Base-by-base conservation (phyloP, 306 rosid genomes). In the Lotus japonicus region DNA sequence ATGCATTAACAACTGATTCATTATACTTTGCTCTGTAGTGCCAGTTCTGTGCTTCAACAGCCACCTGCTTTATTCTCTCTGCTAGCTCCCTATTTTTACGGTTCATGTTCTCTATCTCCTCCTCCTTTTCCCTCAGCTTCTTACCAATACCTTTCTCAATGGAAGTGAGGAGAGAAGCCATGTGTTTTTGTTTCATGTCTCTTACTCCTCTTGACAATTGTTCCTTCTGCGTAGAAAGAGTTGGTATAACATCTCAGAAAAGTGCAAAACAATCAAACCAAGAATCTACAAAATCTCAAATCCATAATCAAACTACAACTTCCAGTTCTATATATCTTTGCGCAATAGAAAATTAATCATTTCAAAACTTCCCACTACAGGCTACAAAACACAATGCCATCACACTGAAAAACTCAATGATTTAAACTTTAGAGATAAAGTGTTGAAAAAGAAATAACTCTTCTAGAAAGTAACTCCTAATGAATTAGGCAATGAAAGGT, bases 41-140 rank as follows among this genome's bases (percentile, higher is more conserved):
- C 98, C 97, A 92, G 66, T 79, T 88, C 44, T 92, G 96, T 26
- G 87, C 96, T 81, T 88, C 98, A 14, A 64, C 10, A 14, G 96
- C 96, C 38, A 86, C 85, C 80, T 84, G 96, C 76, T 85, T 92
- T 67, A 92, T 84, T 80, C 81, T 86, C 87, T 92, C 96, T 8
- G 88, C 87, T 58, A 88, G 79, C 55, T 88, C 97, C 69, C 74
- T 77, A 57, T 88, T 91, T 79, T 83, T 88, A 2, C 82, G 46
- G 83, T 89, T 86, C 86, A 89, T 83, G 81, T 71, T 84, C 75
- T 88, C 97, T 67, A 92, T 82, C 74, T 88, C 96, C n/a, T 63
- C 31, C 5, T 92, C 96, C 60, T 89, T 92, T 70, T 88, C 97
- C 23, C 63, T 78, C 11, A 89, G 77, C 84, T 82, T 92, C 77